A percentile compares a stretch with the other conserved stretches of the same genome.
Conservation (phyloP, 805 yeast genomes). For the Yamadazyma laniorum region DNA sequence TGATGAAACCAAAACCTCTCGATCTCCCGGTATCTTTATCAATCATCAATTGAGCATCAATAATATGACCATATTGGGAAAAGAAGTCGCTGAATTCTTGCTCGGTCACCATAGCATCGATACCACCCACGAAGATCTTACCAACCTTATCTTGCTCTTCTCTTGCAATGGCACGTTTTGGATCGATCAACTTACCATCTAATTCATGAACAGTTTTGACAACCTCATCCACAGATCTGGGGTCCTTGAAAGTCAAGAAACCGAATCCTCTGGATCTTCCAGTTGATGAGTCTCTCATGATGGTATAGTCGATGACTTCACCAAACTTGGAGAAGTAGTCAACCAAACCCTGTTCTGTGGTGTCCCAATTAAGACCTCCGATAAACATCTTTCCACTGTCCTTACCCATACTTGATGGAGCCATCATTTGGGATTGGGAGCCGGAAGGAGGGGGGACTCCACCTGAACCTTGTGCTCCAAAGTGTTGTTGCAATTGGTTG, state of each 20-base stretch:
- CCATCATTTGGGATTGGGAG: constrained; percentile 17
- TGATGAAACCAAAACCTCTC: constrained; percentile 95
- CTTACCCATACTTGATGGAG: constrained; percentile 33
- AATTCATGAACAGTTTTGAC: constrained; percentile 81
- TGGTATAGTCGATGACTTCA: constrained; percentile 80
- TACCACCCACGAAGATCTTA: constrained; percentile 96
- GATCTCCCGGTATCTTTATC: constrained; percentile 97
- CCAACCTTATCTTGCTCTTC: constrained; percentile 97
- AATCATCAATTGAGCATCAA: constrained; percentile 95
- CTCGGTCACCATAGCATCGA: constrained; percentile 90
- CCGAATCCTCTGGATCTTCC: constrained; percentile 96
- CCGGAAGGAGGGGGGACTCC: constrained; percentile 2
- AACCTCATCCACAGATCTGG: constrained; percentile 83
- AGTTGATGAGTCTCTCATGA: constrained; percentile 85
- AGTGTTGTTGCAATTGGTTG: constrained; percentile 15
- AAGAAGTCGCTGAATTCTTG: constrained; percentile 84
- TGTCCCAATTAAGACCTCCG: constrained; percentile 98
- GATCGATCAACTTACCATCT: constrained; percentile 96
- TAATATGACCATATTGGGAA: constrained; percentile 82
- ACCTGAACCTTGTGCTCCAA: constrained; percentile 16
- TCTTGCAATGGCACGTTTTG: constrained; percentile 94
- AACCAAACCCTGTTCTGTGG: constrained; percentile 82
- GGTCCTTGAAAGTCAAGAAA: constrained; percentile 78
- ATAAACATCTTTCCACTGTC: constrained; percentile 91
- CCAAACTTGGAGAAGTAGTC: constrained; percentile 87